Percentiles rank a stretch among this genome's conserved stretches.
Conservation (phyloP, 768 basidiomycete species). For the Lentinula raphanica region DNA sequence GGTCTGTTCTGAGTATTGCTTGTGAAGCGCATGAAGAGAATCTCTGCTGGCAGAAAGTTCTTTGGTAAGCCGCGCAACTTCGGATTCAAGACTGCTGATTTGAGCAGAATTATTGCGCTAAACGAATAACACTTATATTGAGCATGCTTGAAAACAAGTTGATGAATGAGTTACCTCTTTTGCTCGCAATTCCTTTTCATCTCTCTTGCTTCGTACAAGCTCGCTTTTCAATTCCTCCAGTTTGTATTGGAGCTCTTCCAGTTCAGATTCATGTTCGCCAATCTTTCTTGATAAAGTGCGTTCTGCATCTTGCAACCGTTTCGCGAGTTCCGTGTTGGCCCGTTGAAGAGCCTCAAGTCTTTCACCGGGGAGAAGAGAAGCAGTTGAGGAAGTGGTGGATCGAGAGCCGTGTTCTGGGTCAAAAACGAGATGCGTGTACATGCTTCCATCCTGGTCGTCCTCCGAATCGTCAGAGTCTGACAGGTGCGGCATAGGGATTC, state of each 20-base stretch:
- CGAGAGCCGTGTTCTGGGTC: constrained; percentile 59
- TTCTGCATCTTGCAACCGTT: constrained; percentile 75
- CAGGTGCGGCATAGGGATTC: constrained; percentile 54
- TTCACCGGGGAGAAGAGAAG: constrained; percentile 69
- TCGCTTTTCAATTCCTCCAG: constrained; percentile 78
- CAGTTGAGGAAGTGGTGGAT: constrained; percentile 51
- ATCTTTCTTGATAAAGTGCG: constrained; percentile 60
- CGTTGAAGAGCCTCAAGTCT: constrained; percentile 68
- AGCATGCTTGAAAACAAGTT: constrained; percentile 9
- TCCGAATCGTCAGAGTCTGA: constrained; percentile 48
- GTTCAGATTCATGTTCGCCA: constrained; percentile 72
- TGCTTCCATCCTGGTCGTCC: constrained; percentile 34
- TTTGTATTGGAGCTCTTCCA: constrained; percentile 72
- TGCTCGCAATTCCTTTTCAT: constrained; percentile 86
- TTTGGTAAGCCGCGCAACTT: constrained; percentile 72
- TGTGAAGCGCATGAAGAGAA: constrained; percentile 73
- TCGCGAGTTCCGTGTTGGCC: constrained; percentile 66
- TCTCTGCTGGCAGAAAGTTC: constrained; percentile 67
- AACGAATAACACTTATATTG: too few relatives aligned
- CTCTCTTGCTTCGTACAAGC: constrained; percentile 73
- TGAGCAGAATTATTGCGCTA: constrained; percentile 63
- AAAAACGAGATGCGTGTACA: constrained; percentile 27
- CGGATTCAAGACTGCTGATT: constrained; percentile 68
- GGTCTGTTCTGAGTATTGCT: constrained; percentile 85
- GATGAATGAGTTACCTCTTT: constrained; percentile 61